phyloP scores from a whole-genome alignment of 2,329 filamentous ascomycete genomes.

The Zymoseptoria ardabiliae region DNA sequence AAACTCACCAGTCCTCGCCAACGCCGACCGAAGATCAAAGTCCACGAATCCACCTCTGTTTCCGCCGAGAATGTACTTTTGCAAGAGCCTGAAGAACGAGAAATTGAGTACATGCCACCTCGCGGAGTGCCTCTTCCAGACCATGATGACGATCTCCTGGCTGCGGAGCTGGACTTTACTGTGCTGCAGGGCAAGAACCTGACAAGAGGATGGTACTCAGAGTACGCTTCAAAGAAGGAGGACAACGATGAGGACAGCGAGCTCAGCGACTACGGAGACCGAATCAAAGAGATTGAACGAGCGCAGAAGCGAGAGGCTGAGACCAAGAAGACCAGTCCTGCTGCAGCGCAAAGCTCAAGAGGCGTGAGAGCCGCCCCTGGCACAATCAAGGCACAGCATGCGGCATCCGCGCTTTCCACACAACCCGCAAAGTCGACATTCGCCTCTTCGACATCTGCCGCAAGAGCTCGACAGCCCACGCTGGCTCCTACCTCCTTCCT shows the following conservation, averaged over 20 bases:
- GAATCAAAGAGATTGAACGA: slow-evolving; percentile 25
- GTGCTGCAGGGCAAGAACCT: slow-evolving; percentile 47
- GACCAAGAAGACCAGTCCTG: slow-evolving; percentile 17
- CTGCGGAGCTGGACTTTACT: slow-evolving; percentile 21
- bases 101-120: slow-evolving; percentile 86
- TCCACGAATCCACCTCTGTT: slow-evolving; percentile 46
- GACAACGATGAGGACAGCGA: slow-evolving; percentile 52
- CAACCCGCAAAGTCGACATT: slow-evolving; percentile 29
- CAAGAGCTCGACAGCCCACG: slow-evolving; percentile 35
- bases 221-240: slow-evolving; percentile 46
- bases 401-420: slow-evolving; percentile 37
- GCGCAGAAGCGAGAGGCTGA: slow-evolving; percentile 18
- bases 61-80: slow-evolving; percentile 14
- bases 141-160: slow-evolving; percentile 25
- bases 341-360: background rate
- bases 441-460: slow-evolving; percentile 33
- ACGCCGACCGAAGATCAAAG: slow-evolving; percentile 49
- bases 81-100: slow-evolving; percentile 49
- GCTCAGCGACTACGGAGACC: slow-evolving; percentile 60
- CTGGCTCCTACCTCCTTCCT: slow-evolving; percentile 17
- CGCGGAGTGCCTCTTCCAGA: slow-evolving; percentile 45
- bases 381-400: slow-evolving; percentile 47
- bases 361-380: slow-evolving; percentile 33
- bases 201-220: slow-evolving; percentile 44
- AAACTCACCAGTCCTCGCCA: slow-evolving; percentile 54